phyloP scores from a whole-genome alignment of 73 alveolate genomes.

The Breviolum minutum region DNA sequence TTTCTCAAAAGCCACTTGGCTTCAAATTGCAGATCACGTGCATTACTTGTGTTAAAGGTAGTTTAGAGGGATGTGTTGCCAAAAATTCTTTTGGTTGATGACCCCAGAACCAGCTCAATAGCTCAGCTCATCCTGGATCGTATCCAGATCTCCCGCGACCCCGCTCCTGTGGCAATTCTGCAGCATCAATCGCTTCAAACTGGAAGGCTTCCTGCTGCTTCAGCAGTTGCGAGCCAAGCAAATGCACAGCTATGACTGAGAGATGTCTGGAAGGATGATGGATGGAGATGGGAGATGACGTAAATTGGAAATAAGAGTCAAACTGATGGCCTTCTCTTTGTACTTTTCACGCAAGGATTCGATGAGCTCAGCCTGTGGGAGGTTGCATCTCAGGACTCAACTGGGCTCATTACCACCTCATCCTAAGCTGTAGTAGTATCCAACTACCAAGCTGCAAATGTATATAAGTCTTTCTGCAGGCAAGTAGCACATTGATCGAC shows the following conservation, averaged over 20 bases:
- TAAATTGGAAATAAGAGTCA: too few relatives aligned
- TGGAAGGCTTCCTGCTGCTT: slow-evolving; percentile 38
- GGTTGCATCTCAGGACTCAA: background rate
- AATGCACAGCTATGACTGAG: too few relatives aligned
- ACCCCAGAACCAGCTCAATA: background rate
- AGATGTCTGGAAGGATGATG: too few relatives aligned
- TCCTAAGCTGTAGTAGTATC: background rate
- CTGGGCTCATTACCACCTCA: background rate
- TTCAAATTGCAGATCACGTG: background rate
- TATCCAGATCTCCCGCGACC: background rate
- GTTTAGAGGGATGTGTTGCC: too few relatives aligned
- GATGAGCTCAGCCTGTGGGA: slow-evolving; percentile 69
- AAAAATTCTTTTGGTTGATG: too few relatives aligned
- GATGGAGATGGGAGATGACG: too few relatives aligned
- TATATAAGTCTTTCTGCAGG: background rate
- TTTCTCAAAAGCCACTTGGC: background rate
- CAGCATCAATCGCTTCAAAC: slow-evolving; percentile 58
- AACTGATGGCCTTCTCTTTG: slow-evolving; percentile 61
- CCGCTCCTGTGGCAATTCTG: slow-evolving; percentile 44
- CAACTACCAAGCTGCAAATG: background rate
- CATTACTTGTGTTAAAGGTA: background rate
- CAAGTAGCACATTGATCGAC: slow-evolving; percentile 77
- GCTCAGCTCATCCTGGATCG: background rate
- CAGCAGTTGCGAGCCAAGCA: too few relatives aligned
- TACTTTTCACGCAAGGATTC: slow-evolving; percentile 56